These are phyloP conservation scores for Colletotrichum zoysiae DNA, from an alignment of 2,329 filamentous ascomycete species.

Conservation along the genomic window DNA sequence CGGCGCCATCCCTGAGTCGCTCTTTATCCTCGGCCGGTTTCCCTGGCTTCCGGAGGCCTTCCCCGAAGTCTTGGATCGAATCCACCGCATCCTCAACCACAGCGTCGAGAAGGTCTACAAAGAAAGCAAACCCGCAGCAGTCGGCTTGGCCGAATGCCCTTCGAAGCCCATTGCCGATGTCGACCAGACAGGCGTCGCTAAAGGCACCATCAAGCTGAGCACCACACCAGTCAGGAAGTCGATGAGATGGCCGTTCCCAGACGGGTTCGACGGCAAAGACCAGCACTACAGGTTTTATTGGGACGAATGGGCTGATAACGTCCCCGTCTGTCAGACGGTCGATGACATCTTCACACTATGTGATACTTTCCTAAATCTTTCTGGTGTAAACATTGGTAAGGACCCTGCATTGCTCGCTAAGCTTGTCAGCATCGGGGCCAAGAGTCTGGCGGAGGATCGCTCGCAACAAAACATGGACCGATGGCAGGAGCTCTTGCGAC, in stretches of 20 bases:
- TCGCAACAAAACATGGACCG: constrained; percentile 78
- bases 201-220: constrained; percentile 74
- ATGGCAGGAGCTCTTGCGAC: constrained; percentile 87
- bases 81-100: constrained; percentile 88
- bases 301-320: constrained; percentile 95
- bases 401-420: constrained; percentile 84
- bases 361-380: constrained; percentile 84
- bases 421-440: constrained; percentile 84
- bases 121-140: constrained; percentile 56
- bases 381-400: constrained; percentile 90
- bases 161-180: constrained; percentile 60
- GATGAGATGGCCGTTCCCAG: constrained; percentile 86
- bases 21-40: constrained; percentile 92
- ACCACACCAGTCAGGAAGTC: constrained; percentile 73
- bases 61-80: constrained; percentile 80
- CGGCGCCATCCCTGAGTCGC: constrained; percentile 90
- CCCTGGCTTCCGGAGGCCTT: constrained; percentile 92
- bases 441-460: constrained; percentile 77
- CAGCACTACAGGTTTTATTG: constrained; percentile 94
- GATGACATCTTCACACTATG: constrained; percentile 93
- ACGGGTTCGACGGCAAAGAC: constrained; percentile 79
- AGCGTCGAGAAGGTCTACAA: constrained; percentile 80
- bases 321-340: constrained; percentile 89
- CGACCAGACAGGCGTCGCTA: constrained; percentile 77
- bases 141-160: constrained; percentile 51